Conservation (phyloP, 495 filamentous ascomycete genomes). For the Parachaetomium inaequale region DNA sequence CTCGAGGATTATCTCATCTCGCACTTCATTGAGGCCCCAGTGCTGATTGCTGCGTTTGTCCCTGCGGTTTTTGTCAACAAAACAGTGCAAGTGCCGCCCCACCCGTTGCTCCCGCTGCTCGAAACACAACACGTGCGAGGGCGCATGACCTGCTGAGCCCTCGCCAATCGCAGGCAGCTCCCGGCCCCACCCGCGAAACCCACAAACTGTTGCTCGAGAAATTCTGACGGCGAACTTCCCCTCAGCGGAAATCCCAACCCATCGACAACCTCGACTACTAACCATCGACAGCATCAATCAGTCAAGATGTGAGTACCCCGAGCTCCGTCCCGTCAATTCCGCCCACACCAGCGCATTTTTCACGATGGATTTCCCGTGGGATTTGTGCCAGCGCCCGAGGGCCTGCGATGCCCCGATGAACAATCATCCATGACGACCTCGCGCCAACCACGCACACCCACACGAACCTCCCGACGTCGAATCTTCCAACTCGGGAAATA, state of each 20-base stretch:
- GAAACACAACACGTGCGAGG: slow-evolving; percentile 18
- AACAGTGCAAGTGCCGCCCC: not conserved
- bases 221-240: slow-evolving; percentile 39
- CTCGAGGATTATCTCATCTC: too few relatives aligned
- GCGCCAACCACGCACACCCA: not conserved
- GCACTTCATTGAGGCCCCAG: too few relatives aligned
- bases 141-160: slow-evolving; percentile 31
- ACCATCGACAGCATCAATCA: slow-evolving; percentile 44
- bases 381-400: not conserved
- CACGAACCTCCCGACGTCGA: slow-evolving; percentile 2
- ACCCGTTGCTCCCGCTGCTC: not conserved
- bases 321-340: slow-evolving; percentile 14
- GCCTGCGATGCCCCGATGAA: slow-evolving; percentile 1
- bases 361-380: slow-evolving; percentile 14
- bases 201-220: slow-evolving; percentile 40
- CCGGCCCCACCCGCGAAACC: slow-evolving; percentile 32
- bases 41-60: not conserved
- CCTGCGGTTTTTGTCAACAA: not conserved
- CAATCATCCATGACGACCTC: slow-evolving; percentile 13
- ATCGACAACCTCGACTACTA: slow-evolving; percentile 44
- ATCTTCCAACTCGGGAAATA: slow-evolving; percentile 18
- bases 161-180: slow-evolving; percentile 31
- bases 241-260: slow-evolving; percentile 39
- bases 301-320: slow-evolving; percentile 53
- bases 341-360: slow-evolving; percentile 8